Percentiles rank a stretch among this genome's conserved stretches.
These are phyloP conservation scores for Coemansia sp. DNA, from an alignment of 192 early-diverging fungal species.

Conservation along the genomic window DNA sequence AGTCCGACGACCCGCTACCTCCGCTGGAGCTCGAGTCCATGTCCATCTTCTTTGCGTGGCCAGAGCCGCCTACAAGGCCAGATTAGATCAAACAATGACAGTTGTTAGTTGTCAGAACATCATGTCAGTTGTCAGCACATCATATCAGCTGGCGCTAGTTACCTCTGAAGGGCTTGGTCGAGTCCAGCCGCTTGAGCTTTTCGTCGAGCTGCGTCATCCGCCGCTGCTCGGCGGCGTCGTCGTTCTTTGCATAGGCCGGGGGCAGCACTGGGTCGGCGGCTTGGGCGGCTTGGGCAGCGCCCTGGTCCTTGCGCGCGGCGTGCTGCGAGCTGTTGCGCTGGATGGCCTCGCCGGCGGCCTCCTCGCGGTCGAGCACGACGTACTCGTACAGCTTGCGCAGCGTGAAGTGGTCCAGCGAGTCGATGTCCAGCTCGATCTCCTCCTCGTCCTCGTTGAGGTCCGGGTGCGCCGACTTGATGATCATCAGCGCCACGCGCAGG, in stretches of 20 bases:
- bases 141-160: conserved; percentile 1
- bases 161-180: conserved; percentile 40
- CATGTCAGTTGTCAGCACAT: background rate
- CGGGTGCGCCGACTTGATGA: conserved; percentile 55
- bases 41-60: conserved; percentile 22
- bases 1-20: conserved; percentile 66
- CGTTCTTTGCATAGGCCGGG: conserved; percentile 26
- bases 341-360: conserved; percentile 52
- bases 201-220: conserved; percentile 51
- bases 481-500: conserved; percentile 47
- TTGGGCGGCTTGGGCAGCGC: too few species aligned
- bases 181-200: conserved; percentile 55
- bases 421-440: conserved; percentile 97
- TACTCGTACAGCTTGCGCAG: conserved; percentile 87
- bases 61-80: conserved; percentile 40
- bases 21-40: conserved; percentile 54
- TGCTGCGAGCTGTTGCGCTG: conserved; percentile 53
- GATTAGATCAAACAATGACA: background rate
- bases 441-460: conserved; percentile 67
- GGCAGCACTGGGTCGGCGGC: conserved; percentile 56
- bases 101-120: background rate
- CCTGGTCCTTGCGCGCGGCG: conserved; percentile 51
- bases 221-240: conserved; percentile 28
- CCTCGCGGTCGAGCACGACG: conserved; percentile 65
- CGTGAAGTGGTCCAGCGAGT: conserved; percentile 80